Conservation (phyloP, 2,329 filamentous ascomycete genomes). For the Pyricularia sp. region DNA sequence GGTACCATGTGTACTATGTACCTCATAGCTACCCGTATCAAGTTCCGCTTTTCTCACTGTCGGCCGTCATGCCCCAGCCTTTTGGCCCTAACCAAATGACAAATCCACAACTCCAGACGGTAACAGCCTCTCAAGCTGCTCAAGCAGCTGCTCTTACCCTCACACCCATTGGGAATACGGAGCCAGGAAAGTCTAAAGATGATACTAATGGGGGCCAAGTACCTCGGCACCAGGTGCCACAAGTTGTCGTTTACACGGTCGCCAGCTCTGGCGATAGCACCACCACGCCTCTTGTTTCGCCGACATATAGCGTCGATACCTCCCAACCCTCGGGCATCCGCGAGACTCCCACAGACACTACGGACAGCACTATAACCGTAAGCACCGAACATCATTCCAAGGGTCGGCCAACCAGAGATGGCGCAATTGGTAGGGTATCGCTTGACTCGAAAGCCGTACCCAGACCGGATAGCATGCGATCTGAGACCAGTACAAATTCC, state of each 20-base stretch:
- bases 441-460: background rate
- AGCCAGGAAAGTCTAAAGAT: background rate
- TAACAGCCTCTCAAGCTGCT: background rate
- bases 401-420: background rate
- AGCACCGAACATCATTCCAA: too few relatives aligned
- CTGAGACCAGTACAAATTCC: background rate
- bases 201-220: background rate
- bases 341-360: background rate
- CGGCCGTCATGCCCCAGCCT: background rate
- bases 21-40: background rate
- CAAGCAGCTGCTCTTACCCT: background rate
- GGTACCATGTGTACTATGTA: background rate
- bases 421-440: background rate
- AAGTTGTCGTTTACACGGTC: conserved; percentile 3
- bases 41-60: background rate
- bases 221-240: background rate
- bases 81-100: background rate
- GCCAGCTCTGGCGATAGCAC: background rate
- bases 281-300: background rate
- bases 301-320: background rate
- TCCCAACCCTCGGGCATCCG: background rate
- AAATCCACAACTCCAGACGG: background rate
- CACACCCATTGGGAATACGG: background rate
- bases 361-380: background rate
- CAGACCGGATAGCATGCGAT: background rate